Base-by-base conservation (phyloP, 2,329 filamentous ascomycete genomes). In the Volutella citrinella region DNA sequence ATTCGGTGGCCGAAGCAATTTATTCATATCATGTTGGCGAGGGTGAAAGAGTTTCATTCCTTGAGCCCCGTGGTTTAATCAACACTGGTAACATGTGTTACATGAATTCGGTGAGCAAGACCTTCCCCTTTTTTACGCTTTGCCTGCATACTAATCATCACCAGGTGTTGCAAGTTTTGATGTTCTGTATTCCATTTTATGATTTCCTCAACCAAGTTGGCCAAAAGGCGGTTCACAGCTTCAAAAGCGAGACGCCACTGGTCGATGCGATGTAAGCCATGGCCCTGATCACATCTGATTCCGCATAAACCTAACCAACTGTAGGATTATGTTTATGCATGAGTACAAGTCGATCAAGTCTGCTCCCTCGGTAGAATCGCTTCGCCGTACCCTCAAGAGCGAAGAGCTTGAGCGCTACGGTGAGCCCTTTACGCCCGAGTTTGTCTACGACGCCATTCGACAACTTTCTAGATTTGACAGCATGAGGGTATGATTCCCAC, bases 51-150 rank as follows among this genome's bases (percentile, higher is more conserved):
- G 69, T 91, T 47, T 72, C 84, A 13, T 96, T 96, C 55, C 74
- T 98, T 31, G 88, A 97, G 64, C 93, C 93, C 31, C 80, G 91
- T 48, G 93, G 93, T 30, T 76, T 98, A 55, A 86, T 95, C 49
- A 98, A 98, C 65, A 94, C 91, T 24, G 93, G 93, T 30, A 97
- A 98, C 59, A 94, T 97, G 87, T 98, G 93, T 65, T 98, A 98
- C 66, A 97, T 98, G 93, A 98, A 97, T 70, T 96, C 93, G 45
- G 91, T 95, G 74, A 67, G 87, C 68, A 19, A 7, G 5, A 7
- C 15, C 11, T 9, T 8, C 4, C 7, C 11, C 20, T 16, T 1
- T 5, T 20, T 14, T 4, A 19, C 4, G 4, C n/a, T n/a, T n/a
- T n/a, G n/a, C n/a, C n/a, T n/a, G n/a, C n/a, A n/a, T n/a, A 39